These are phyloP conservation scores for Boletus subluridellus DNA, from an alignment of 1,284 basidiomycete genomes.

Conservation along the genomic window DNA sequence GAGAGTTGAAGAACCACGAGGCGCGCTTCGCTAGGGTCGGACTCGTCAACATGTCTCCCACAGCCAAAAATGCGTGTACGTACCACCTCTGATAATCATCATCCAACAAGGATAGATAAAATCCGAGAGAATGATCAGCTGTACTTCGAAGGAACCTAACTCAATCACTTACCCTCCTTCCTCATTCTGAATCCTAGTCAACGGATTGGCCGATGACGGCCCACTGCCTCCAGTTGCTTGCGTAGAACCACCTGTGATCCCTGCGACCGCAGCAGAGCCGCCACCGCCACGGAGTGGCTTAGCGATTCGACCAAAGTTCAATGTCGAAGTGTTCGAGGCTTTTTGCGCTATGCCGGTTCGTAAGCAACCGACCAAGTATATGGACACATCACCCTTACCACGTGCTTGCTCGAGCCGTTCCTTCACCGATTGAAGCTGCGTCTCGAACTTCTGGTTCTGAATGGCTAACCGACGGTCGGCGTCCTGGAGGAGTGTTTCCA, in stretches of 20 bases:
- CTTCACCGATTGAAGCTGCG: slow-evolving; percentile 86
- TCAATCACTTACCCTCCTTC: slow-evolving; percentile 64
- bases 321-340: slow-evolving; percentile 60
- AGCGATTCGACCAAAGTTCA: slow-evolving; percentile 91
- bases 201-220: slow-evolving; percentile 52
- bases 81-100: slow-evolving; percentile 41
- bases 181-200: slow-evolving; percentile 73
- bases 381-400: slow-evolving; percentile 51
- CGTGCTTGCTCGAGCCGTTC: slow-evolving; percentile 89
- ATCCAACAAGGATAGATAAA: slow-evolving; percentile 9
- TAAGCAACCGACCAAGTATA: slow-evolving; percentile 11
- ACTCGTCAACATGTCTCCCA: slow-evolving; percentile 18
- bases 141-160: slow-evolving; percentile 23
- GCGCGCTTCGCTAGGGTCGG: slow-evolving; percentile 68
- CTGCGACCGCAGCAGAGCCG: slow-evolving; percentile 49
- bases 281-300: slow-evolving; percentile 94
- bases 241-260: slow-evolving; percentile 39
- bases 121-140: slow-evolving; percentile 18
- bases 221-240: slow-evolving; percentile 45
- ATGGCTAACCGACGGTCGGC: slow-evolving; percentile 87
- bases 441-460: slow-evolving; percentile 95
- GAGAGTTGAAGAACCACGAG: slow-evolving; percentile 85
- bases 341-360: slow-evolving; percentile 61
- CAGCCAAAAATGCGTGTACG: slow-evolving; percentile 21
- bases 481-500: slow-evolving; percentile 89